Base-by-base conservation (phyloP, 2,329 filamentous ascomycete species). In the Aspergillus transmontanensis region DNA sequence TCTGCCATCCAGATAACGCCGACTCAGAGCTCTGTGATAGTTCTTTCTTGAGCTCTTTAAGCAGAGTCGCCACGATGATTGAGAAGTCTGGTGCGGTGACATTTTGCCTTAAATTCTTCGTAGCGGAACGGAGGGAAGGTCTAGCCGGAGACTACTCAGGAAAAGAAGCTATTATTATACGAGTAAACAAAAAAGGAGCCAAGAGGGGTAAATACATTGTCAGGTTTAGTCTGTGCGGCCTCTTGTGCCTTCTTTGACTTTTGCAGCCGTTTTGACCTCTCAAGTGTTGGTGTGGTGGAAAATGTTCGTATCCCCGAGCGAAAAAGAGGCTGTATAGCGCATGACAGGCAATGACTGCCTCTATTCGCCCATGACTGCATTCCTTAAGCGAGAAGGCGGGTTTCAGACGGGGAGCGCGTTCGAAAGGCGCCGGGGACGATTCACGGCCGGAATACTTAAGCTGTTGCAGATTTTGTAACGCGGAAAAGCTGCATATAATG, bases 331-430 rank as follows among this genome's bases (percentile, higher is more conserved):
- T 73, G 75, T 64, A 80, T 77, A 34, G 75, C 68, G 71, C 79
- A 80, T 66, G 81, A 72, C 43, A 81, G 73, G 75, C 80, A 82
- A 71, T 71, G 71, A 55, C 72, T 75, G 68, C 73, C 71, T 69
- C 66, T 73, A 58, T 68, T 69, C 60, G 69, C 70, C 71, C 79
- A 77, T 74, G 72, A 67, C 73, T 74, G 78, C 81, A 83, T 82
- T 69, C 73, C 73, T 71, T 58, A 46, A 63, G 51, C 32, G 28
- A 23, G n/a, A 30, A 43, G 11, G 46, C 14, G 23, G n/a, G 14
- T 10, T 59, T 16, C 39, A 48, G 56, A 26, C 3, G 23, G 36
- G 30, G 5, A 55, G 30, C 32, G n/a, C 32, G 21, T 36, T 55
- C 21, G n/a, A 55, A 36, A 26, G 32, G 51, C 51, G 21, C 5